Percentiles rank a stretch among this genome's conserved stretches.
phyloP scores from a whole-genome alignment of 108 stramenopile species.

The Asterionellopsis glacialis region DNA sequence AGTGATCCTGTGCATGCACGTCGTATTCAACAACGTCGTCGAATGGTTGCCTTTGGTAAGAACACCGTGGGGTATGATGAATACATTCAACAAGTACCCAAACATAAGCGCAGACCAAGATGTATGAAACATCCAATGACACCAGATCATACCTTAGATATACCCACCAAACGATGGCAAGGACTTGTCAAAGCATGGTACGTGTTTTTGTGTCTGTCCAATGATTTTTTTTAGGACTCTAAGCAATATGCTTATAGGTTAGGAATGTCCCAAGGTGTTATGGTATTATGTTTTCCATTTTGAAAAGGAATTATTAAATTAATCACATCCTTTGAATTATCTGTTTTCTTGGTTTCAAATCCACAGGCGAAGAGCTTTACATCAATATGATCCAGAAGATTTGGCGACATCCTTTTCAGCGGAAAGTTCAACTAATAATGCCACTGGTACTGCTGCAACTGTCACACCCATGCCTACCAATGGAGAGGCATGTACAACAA shows the following conservation, averaged over 20 bases:
- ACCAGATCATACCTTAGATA: constrained; percentile 69
- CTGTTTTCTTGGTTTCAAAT: neutral
- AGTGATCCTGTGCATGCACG: constrained; percentile 46
- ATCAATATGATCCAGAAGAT: constrained; percentile 75
- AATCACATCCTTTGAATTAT: no score
- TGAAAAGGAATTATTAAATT: neutral
- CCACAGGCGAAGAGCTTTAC: constrained; percentile 26
- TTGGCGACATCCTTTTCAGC: constrained; percentile 14
- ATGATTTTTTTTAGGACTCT: no score
- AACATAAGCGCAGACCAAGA: constrained; percentile 44
- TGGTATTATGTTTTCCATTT: neutral
- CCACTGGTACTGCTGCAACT: neutral
- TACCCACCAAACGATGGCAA: constrained; percentile 72
- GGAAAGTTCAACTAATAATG: neutral
- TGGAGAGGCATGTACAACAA: neutral
- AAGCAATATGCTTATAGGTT: no score
- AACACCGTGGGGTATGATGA: constrained; percentile 80
- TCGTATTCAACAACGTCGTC: constrained; percentile 57
- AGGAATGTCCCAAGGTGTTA: no score
- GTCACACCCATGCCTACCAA: neutral
- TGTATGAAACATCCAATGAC: constrained; percentile 67
- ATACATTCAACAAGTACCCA: constrained; percentile 57
- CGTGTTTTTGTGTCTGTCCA: no score
- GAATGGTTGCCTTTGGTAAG: constrained; percentile 69
- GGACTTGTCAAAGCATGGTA: constrained; percentile 78